These are phyloP conservation scores for Cryptococcus amylolentus DNA, from an alignment of 1,284 basidiomycete genomes.

Conservation along the genomic window DNA sequence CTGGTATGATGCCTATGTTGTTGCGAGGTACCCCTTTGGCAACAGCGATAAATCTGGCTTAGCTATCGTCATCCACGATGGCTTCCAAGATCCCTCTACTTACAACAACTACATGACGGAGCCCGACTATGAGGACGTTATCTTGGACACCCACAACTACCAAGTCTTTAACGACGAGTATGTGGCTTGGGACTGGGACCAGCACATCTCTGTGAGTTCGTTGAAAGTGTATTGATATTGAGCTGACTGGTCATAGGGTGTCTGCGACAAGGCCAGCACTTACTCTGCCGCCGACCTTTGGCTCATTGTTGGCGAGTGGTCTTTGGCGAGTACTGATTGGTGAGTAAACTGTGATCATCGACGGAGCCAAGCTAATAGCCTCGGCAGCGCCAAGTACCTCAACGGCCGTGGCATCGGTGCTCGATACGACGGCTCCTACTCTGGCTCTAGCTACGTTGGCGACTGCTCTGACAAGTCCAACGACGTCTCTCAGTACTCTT, in stretches of 20 bases:
- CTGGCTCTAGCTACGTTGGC: slow-evolving; percentile 65
- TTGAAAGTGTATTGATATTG: background rate
- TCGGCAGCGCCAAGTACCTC: slow-evolving; percentile 61
- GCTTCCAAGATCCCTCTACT: slow-evolving; percentile 71
- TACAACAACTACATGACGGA: slow-evolving; percentile 68
- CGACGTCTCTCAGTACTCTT: slow-evolving; percentile 62
- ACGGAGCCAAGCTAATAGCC: no score
- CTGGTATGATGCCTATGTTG: slow-evolving; percentile 59
- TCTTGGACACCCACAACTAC: slow-evolving; percentile 80
- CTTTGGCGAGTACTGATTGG: slow-evolving; percentile 71
- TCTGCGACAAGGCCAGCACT: slow-evolving; percentile 56
- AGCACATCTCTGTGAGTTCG: slow-evolving; percentile 58
- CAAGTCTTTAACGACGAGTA: slow-evolving; percentile 68
- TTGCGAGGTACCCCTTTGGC: slow-evolving; percentile 66
- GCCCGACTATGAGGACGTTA: slow-evolving; percentile 60
- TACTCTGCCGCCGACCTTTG: slow-evolving; percentile 61
- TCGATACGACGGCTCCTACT: slow-evolving; percentile 72
- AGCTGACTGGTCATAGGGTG: slow-evolving; percentile 20
- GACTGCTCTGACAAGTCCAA: slow-evolving; percentile 73
- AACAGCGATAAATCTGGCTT: slow-evolving; percentile 30
- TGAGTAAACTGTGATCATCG: no score
- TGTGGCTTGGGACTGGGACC: slow-evolving; percentile 56
- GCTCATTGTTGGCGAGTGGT: slow-evolving; percentile 80
- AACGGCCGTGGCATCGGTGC: slow-evolving; percentile 68
- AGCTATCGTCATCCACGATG: slow-evolving; percentile 71